Conservation (phyloP, 352 stramenopile genomes). For the Globisporangium alternatum region DNA sequence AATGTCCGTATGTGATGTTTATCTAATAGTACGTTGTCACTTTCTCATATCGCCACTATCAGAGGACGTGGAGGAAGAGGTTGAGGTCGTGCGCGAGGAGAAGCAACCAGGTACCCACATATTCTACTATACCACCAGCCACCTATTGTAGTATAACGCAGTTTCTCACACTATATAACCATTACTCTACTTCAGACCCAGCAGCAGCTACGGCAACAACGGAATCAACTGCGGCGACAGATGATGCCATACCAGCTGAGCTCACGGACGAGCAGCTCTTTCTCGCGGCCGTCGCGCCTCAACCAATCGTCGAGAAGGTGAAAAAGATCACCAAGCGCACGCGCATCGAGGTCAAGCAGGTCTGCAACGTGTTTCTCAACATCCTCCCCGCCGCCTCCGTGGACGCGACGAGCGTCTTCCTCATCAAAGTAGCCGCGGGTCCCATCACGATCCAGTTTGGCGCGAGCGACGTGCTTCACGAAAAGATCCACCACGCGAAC, state of each 20-base stretch:
- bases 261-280: constrained; percentile 76
- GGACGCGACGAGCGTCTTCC: constrained; percentile 65
- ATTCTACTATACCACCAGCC: background rate
- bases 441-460: constrained; percentile 40
- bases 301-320: constrained; percentile 32
- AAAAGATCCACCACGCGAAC: constrained; percentile 62
- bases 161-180: background rate
- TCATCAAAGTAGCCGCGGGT: constrained; percentile 69
- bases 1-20: background rate
- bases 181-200: background rate
- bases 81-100: constrained; percentile 50
- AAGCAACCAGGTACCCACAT: constrained; percentile 16
- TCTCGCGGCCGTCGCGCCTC: constrained; percentile 36
- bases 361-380: constrained; percentile 73
- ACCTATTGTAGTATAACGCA: background rate
- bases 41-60: background rate
- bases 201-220: background rate
- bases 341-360: constrained; percentile 46
- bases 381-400: constrained; percentile 55
- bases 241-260: constrained; percentile 16
- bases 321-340: constrained; percentile 46
- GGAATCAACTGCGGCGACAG: background rate
- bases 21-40: background rate
- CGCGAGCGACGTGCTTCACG: constrained; percentile 22
- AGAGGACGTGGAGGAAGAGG: constrained; percentile 82